A percentile compares a stretch with the other conserved stretches of the same genome.
phyloP scores from a whole-genome alignment of 345 rosid genomes.

The Aquilaria malaccensis region DNA sequence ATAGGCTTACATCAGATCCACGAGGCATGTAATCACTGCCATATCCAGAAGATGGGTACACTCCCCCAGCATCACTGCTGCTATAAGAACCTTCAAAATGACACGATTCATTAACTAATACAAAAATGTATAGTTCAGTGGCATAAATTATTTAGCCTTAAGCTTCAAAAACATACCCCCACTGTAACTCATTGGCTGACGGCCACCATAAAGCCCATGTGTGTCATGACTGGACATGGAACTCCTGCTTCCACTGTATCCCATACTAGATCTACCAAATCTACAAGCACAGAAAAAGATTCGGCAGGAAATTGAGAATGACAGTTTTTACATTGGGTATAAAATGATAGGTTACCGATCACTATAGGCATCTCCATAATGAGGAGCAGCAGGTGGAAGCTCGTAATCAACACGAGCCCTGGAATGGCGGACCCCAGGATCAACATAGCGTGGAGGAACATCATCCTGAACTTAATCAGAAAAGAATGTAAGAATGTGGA shows the following conservation, averaged over 20 bases:
- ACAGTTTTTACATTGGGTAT: not conserved
- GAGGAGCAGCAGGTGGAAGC: constrained; percentile 48
- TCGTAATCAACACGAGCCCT: constrained; percentile 95
- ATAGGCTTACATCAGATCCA: constrained; percentile 59
- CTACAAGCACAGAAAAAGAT: constrained; percentile 29
- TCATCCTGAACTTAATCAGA: constrained; percentile 51
- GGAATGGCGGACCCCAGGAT: constrained; percentile 55
- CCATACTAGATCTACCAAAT: constrained; percentile 69
- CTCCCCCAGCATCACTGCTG: constrained; percentile 63
- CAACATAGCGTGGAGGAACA: constrained; percentile 80
- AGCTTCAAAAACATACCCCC: constrained; percentile 37
- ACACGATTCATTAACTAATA: constrained; percentile 7
- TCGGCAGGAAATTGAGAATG: not conserved
- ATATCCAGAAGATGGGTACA: constrained; percentile 74
- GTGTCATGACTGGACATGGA: constrained; percentile 70
- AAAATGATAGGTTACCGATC: constrained; percentile 51
- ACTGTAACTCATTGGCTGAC: constrained; percentile 79
- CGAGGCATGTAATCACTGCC: constrained; percentile 64
- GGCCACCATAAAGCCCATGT: constrained; percentile 69
- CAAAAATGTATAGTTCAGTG: not conserved
- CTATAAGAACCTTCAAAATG: constrained; percentile 58
- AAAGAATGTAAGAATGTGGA: not conserved
- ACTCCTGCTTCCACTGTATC: constrained; percentile 79
- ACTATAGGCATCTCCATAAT: constrained; percentile 69
- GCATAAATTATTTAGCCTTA: not conserved